Evolutionary conservation across 176 grass and related monocot species (phyloP).

Genomic region (Ampelocalamus luodianensis): DNA sequence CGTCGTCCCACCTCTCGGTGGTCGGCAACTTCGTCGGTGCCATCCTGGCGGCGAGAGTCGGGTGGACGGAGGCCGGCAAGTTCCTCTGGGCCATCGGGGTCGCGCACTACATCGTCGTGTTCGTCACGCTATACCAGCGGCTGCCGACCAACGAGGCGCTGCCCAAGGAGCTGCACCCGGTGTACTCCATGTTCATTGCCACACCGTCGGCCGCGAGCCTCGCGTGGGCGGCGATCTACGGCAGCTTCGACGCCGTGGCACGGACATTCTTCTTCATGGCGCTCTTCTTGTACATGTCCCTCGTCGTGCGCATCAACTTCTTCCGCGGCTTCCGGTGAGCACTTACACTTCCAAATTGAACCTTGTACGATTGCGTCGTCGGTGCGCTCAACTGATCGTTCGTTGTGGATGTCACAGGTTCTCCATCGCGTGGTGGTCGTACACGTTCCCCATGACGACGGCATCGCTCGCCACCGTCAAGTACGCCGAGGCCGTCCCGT

Average conservation of each 20-base stretch:
- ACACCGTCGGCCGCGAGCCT: constrained; percentile 94
- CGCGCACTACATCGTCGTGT: constrained; percentile 93
- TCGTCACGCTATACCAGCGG: constrained; percentile 93
- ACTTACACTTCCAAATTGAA: neutral
- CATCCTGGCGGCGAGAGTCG: constrained; percentile 84
- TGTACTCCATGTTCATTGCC: constrained; percentile 99
- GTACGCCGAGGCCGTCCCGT: constrained; percentile 89
- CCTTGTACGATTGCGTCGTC: neutral
- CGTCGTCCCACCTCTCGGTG: constrained; percentile 91
- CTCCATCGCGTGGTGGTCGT: constrained; percentile 98
- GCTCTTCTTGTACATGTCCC: constrained; percentile 84
- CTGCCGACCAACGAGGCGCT: constrained; percentile 93
- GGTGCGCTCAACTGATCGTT: neutral
- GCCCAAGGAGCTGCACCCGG: constrained; percentile 95
- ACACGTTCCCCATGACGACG: constrained; percentile 99
- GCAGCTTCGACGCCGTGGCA: constrained; percentile 80
- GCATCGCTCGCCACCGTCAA: constrained; percentile 82
- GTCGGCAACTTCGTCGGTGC: constrained; percentile 98
- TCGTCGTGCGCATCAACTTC: constrained; percentile 97
- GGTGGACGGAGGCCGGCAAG: constrained; percentile 84
- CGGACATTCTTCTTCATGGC: constrained; percentile 92
- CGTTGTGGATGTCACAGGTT: constrained; percentile 52
- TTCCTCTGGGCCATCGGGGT: constrained; percentile 90
- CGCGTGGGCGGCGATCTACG: constrained; percentile 84
- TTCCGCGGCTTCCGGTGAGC: constrained; percentile 90